Percentiles rank a stretch among this genome's conserved stretches.
phyloP scores from a whole-genome alignment of 257 asterid species.

The Ehretia macrophylla region DNA sequence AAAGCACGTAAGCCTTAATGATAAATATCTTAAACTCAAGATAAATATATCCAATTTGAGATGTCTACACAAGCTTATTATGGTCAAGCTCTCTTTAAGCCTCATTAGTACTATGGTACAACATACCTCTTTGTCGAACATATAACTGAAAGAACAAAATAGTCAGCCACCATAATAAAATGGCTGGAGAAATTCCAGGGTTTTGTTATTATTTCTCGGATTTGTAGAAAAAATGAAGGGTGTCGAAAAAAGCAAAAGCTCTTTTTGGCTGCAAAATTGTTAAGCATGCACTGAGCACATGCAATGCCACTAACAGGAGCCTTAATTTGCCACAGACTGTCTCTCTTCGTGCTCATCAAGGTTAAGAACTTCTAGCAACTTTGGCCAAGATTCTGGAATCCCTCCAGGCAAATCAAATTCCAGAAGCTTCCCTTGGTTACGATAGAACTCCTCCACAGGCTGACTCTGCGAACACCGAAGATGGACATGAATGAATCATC shows the following conservation, averaged over 20 bases:
- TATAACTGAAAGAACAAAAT: constrained; percentile 3
- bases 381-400: constrained; percentile 90
- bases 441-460: constrained; percentile 83
- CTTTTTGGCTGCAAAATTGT: constrained; percentile 47
- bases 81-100: constrained; percentile 1
- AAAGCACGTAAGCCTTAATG: too few species aligned
- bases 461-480: constrained; percentile 54
- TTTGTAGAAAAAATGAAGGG: not conserved
- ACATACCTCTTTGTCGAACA: constrained; percentile 17
- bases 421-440: constrained; percentile 60
- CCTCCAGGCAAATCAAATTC: constrained; percentile 92
- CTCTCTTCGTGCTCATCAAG: constrained; percentile 76
- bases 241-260: not conserved
- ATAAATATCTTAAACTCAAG: too few species aligned
- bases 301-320: constrained; percentile 22
- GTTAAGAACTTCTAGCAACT: constrained; percentile 75
- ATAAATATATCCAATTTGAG: too few species aligned
- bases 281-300: constrained; percentile 19
- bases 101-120: constrained; percentile 29
- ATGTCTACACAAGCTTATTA: constrained; percentile 9
- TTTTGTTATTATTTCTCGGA: constrained; percentile 33
- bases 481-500: not conserved
- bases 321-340: constrained; percentile 58
- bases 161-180: constrained; percentile 19
- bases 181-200: constrained; percentile 17